Percentiles rank a stretch among this genome's conserved stretches.
phyloP scores from a whole-genome alignment of 1,139 yeast species.

The Nematodospora anomalae region DNA sequence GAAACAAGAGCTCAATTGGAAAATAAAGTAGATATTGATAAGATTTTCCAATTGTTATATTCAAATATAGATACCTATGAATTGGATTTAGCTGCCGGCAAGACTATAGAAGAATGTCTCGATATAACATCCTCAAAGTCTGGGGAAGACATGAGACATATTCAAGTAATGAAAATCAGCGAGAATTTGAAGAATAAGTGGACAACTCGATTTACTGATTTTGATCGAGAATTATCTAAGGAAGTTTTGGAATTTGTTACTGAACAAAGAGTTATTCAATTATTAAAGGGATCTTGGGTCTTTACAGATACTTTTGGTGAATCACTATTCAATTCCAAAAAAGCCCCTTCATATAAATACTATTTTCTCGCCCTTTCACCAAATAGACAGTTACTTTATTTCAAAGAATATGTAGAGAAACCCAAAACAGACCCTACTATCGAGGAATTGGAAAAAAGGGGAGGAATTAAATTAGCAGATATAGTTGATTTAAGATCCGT shows the following conservation, averaged over 20 bases:
- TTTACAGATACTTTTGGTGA: conserved; percentile 63
- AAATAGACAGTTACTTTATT: conserved; percentile 62
- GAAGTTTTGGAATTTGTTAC: conserved; percentile 77
- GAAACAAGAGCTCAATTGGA: conserved; percentile 57
- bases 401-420: conserved; percentile 56
- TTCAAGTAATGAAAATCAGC: conserved; percentile 52
- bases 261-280: conserved; percentile 71
- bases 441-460: conserved; percentile 47
- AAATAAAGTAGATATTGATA: conserved; percentile 47
- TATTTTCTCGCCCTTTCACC: conserved; percentile 70
- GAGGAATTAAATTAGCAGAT: conserved; percentile 30
- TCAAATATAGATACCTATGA: conserved; percentile 35
- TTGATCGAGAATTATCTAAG: conserved; percentile 50
- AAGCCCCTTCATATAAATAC: conserved; percentile 26
- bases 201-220: conserved; percentile 40
- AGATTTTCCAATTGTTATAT: conserved; percentile 42
- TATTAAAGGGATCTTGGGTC: conserved; percentile 86
- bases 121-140: conserved; percentile 44
- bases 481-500: conserved; percentile 44
- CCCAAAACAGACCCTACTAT: conserved; percentile 54
- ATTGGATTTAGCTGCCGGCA: conserved; percentile 22
- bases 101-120: conserved; percentile 44
- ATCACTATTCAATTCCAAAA: conserved; percentile 26
- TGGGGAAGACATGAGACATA: conserved; percentile 53
- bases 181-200: conserved; percentile 31